Evolutionary conservation across 306 rosid genomes (phyloP), one percentile per base, ranked within the genome.

Genomic region (Delonix regia): DNA sequence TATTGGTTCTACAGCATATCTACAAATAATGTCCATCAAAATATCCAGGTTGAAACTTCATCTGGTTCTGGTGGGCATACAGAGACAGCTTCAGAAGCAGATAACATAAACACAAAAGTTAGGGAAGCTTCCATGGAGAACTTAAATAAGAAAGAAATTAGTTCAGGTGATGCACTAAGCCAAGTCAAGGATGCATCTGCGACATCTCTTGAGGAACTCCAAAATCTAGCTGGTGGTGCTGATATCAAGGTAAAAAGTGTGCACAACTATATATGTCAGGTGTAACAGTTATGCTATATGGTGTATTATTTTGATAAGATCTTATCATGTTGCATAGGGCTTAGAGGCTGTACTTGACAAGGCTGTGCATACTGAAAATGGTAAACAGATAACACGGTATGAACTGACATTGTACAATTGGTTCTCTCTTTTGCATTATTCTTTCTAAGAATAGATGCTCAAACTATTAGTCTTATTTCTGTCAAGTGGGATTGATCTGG

Each of bases 281-380:
- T n/a, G n/a, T n/a, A n/a, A n/a, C n/a, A 73, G 55, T 56, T 61
- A 34, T n/a, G n/a, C 44, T 63, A 48, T 48, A 47, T 19, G 27
- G 25, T 42, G 51, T 57, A 51, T 76, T 79, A 65, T 69, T 55
- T 24, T 77, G 76, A 86, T 79, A 55, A 63, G 65, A 76, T 28
- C 80, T 68, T 73, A 72, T 71, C 38, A 45, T 79, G 64, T 84
- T 86, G 51, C 78, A 66, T 79, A 95, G 99, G 97, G 97, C 71
- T 87, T 95, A 82, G 99, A 95, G 86, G 98, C 97, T 28, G 92
- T 89, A 78, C 94, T 95, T 83, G 99, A 95, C 85, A 87, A 91
- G 84, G 99, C 97, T 47, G 99, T 95, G 84, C 97, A 92, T 82
- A 80, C 71, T 36, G 97, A 95, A 87, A 97, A 92, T 85, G 99